Evolutionary conservation across 164 flowering plant genomes (phyloP).

Genomic region (Piper longum): DNA sequence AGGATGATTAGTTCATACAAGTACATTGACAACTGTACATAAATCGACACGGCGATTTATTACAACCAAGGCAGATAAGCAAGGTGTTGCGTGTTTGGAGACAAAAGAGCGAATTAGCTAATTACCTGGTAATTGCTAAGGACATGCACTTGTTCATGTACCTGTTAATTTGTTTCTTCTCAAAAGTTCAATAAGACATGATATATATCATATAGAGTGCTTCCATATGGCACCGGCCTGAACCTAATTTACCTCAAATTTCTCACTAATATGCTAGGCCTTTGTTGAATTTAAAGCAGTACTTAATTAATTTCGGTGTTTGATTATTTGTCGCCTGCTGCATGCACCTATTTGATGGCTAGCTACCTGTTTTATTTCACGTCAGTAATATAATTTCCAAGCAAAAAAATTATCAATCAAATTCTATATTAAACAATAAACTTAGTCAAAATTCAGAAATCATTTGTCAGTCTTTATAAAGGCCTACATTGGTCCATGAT

Average conservation of each 20-base stretch:
- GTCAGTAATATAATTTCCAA: background rate
- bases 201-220: background rate
- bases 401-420: background rate
- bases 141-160: background rate
- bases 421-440: background rate
- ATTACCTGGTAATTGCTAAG: background rate
- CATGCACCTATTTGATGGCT: background rate
- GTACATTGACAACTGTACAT: no score
- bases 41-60: no score
- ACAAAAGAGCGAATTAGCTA: background rate
- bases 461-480: no score
- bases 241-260: constrained; percentile 1
- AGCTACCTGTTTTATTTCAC: background rate
- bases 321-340: background rate
- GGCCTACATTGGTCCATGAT: no score
- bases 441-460: background rate
- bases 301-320: background rate
- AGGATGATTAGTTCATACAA: no score
- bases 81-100: background rate
- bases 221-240: background rate
- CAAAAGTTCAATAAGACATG: background rate
- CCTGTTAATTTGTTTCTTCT: background rate
- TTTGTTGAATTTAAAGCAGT: no score
- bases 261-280: background rate
- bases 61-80: background rate